Evolutionary conservation across 1,139 yeast species (phyloP).

Genomic region (Taiozyma onychis): DNA sequence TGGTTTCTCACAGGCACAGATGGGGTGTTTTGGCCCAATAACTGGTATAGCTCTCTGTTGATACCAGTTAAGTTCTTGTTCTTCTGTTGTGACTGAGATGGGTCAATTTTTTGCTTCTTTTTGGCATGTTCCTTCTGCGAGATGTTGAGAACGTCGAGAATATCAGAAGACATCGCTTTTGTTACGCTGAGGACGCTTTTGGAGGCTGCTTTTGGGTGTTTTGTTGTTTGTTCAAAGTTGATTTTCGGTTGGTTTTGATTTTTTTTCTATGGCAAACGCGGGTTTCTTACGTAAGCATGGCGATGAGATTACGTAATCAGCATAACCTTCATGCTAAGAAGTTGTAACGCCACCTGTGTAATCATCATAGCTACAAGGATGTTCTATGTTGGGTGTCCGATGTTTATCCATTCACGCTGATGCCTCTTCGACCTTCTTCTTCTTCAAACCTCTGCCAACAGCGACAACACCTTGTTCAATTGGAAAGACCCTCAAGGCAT

Average conservation of each 20-base stretch:
- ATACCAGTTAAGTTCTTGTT: conserved; percentile 43
- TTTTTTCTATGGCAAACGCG: neutral
- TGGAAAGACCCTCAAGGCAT: conserved; percentile 80
- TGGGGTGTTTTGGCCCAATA: conserved; percentile 90
- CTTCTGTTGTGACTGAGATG: conserved; percentile 13
- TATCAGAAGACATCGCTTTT: conserved; percentile 46
- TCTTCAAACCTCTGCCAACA: conserved; percentile 24
- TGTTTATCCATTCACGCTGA: neutral
- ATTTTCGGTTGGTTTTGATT: neutral
- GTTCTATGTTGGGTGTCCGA: neutral
- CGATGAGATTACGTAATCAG: neutral
- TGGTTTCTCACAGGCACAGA: conserved; percentile 61
- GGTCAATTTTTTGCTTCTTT: conserved; percentile 25
- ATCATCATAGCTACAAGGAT: neutral
- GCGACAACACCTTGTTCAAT: conserved; percentile 35
- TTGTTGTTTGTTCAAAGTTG: neutral
- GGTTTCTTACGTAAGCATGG: neutral
- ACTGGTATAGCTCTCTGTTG: conserved; percentile 83
- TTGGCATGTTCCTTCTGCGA: conserved; percentile 30
- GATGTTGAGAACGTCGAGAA: conserved; percentile 73
- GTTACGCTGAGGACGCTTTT: neutral
- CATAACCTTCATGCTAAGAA: neutral
- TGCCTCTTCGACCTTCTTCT: conserved; percentile 11
- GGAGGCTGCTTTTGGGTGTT: neutral
- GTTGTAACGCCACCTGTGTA: too few species aligned